Base-by-base conservation (phyloP, 2,329 filamentous ascomycete species). In the Aureobasidium sp. region DNA sequence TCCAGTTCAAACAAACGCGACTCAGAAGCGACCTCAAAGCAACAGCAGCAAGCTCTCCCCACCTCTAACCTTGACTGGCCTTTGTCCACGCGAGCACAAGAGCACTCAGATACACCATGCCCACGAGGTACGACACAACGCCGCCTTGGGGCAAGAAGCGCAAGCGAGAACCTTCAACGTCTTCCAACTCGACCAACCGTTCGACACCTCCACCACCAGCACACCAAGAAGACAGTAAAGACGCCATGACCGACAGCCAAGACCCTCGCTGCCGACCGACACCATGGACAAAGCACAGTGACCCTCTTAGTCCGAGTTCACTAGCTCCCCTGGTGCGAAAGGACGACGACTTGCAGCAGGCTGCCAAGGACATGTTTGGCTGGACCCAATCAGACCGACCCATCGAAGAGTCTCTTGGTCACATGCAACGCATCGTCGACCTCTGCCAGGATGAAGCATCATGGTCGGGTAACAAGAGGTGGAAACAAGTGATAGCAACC, bases 101-200 rank as follows among this genome's bases (percentile, higher is more conserved):
- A 47, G 7, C 12, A 39, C 19, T 19, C 15, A 2, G 31, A 37
- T 37, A 7, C 8, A 19, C 9, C 12, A 58, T 58, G 54, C 54
- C 54, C 17, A 29, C 29, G 8, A 39, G 39, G 24, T 44, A 58
- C 3, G n/a, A 47, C 0, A 58, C 54, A 5, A 58, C 42, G 3
- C 54, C 54, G 19, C 54, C 54, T 8, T 58, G 54, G 54, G 54
- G 42, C 29, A 58, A 58, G 31, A 58, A 48, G 14, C 54, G 54
- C 40, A 58, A 58, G 31, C 54, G 54, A 14, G 54, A 58, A n/a
- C 39, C 29, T 14, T 58, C 54, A 2, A 45, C n/a, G 2, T 57
- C 53, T 48, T 29, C 24, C 45, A 31, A 27, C 24, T 48, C 45
- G 45, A 48, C 45, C 7, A 48, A 48, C 24, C 14, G 9, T 7